Evolutionary conservation across 805 yeast species (phyloP).

Genomic region (Lipomyces oligophaga): DNA sequence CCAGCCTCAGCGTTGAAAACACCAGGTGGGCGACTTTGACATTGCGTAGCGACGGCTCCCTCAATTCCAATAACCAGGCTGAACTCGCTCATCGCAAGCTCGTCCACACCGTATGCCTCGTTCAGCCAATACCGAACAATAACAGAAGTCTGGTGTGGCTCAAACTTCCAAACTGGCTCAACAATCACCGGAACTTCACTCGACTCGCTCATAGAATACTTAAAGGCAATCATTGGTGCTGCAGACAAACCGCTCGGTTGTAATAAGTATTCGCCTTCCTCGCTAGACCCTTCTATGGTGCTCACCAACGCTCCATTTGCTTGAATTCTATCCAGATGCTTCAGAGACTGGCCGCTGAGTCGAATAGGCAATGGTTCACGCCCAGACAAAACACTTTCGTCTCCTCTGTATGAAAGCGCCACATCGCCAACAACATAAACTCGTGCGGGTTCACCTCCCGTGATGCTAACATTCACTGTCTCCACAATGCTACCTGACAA

Average conservation of each 20-base stretch:
- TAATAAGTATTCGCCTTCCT: conserved; percentile 29
- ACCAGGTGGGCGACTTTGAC: conserved; percentile 89
- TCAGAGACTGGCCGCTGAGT: conserved; percentile 44
- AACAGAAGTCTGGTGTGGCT: conserved; percentile 77
- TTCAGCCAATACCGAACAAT: conserved; percentile 62
- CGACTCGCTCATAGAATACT: conserved; percentile 56
- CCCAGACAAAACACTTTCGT: conserved; percentile 14
- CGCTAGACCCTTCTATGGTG: conserved; percentile 38
- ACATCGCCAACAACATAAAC: conserved; percentile 79
- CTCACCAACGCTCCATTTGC: conserved; percentile 55
- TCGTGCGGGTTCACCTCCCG: conserved; percentile 57
- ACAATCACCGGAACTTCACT: conserved; percentile 60
- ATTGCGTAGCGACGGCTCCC: conserved; percentile 58
- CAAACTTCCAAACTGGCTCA: conserved; percentile 87
- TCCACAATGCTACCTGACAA: conserved; percentile 85
- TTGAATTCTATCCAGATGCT: conserved; percentile 45
- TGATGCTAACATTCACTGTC: conserved; percentile 67
- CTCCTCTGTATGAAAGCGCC: conserved; percentile 64
- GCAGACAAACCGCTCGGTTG: conserved; percentile 16
- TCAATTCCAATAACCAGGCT: conserved; percentile 58
- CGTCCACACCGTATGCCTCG: conserved; percentile 46
- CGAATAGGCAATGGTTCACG: conserved; percentile 40
- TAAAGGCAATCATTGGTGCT: conserved; percentile 73
- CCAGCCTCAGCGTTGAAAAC: conserved; percentile 81
- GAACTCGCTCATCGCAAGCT: conserved; percentile 53